These are phyloP conservation scores for Mortierella sp. DNA, from an alignment of 371 early-diverging fungal genomes.

Conservation along the genomic window DNA sequence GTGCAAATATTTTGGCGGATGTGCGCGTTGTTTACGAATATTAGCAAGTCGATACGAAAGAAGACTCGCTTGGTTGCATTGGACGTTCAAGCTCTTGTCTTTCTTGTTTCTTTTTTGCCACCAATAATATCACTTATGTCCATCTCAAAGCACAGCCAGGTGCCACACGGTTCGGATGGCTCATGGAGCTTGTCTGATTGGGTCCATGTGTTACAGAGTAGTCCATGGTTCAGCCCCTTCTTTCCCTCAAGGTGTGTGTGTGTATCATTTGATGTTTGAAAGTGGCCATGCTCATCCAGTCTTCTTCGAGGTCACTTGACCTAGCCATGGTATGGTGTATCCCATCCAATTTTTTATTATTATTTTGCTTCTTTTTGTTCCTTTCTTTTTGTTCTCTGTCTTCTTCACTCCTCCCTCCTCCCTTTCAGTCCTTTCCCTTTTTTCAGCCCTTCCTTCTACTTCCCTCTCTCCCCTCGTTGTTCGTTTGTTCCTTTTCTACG, in stretches of 20 bases:
- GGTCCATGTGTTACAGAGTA: not conserved
- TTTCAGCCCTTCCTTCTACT: not conserved
- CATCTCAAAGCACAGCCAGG: not conserved
- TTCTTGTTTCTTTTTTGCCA: not conserved
- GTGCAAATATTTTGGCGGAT: too few relatives aligned
- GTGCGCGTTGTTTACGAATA: too few relatives aligned
- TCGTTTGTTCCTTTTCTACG: not conserved
- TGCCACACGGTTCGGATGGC: not conserved
- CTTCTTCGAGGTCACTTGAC: not conserved
- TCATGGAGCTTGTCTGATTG: not conserved
- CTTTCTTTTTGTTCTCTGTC: not conserved
- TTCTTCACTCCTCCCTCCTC: not conserved
- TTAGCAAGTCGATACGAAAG: too few relatives aligned
- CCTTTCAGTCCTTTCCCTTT: not conserved
- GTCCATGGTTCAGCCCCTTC: not conserved
- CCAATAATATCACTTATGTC: too few relatives aligned
- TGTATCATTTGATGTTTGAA: not conserved
- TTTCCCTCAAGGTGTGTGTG: not conserved
- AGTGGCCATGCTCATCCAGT: not conserved
- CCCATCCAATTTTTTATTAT: slow-evolving; percentile 9
- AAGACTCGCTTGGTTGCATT: not conserved
- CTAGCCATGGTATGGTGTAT: too few relatives aligned
- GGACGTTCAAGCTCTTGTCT: too few relatives aligned
- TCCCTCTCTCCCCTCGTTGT: slow-evolving; percentile 1
- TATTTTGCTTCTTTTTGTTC: not conserved